Conservation (phyloP, 75 land plant genomes). For the Isoetes taiwanensis region DNA sequence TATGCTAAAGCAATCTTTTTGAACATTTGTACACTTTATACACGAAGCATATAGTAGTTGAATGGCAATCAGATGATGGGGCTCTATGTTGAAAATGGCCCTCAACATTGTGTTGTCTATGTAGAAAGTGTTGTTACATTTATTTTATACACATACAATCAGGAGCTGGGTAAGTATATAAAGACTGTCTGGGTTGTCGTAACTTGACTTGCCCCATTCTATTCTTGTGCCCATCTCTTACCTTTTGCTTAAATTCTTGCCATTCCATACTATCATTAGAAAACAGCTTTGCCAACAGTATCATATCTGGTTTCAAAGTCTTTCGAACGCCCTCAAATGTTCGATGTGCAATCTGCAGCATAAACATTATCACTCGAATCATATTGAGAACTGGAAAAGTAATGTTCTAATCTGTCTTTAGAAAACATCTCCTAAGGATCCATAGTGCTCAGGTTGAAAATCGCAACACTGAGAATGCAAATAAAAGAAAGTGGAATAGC, state of each 20-base stretch:
- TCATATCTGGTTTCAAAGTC: constrained; percentile 76
- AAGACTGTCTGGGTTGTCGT: constrained; percentile 58
- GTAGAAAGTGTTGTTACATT: too few species aligned
- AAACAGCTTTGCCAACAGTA: constrained; percentile 57
- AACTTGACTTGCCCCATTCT: constrained; percentile 62
- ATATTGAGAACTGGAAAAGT: background rate
- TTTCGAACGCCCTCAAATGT: constrained; percentile 53
- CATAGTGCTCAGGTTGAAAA: too few species aligned
- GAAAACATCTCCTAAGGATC: too few species aligned
- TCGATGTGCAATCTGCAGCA: constrained; percentile 67
- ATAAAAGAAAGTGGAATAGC: background rate
- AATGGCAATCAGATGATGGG: too few species aligned
- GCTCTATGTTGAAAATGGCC: too few species aligned
- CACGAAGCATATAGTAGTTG: too few species aligned
- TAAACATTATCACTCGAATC: background rate
- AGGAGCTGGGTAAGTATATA: constrained; percentile 90
- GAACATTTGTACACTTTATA: too few species aligned
- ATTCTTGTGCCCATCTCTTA: constrained; percentile 47
- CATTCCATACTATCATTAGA: constrained; percentile 54
- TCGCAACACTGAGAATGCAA: background rate
- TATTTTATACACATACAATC: constrained; percentile 95
- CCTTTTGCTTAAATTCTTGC: constrained; percentile 51
- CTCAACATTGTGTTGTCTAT: too few species aligned
- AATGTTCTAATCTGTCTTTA: background rate
- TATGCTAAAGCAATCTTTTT: too few species aligned